Evolutionary conservation across 495 filamentous ascomycete species (phyloP), one percentile per base, ranked within the genome.

Genomic region (Talaromyces stipitatus): DNA sequence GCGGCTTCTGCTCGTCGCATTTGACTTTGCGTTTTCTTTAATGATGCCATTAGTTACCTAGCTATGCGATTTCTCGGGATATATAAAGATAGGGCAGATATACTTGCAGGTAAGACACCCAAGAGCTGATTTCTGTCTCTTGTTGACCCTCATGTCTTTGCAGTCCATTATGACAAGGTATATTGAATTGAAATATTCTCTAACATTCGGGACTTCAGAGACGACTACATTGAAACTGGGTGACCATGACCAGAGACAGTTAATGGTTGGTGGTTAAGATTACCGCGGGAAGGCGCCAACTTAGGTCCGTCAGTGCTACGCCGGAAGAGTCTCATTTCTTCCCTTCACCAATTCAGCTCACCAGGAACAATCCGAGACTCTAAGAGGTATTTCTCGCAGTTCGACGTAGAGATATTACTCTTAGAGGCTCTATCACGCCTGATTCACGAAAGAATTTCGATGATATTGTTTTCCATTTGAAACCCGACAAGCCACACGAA

Each of bases 1-100:
- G 70, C n/a, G 82, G 82, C 27, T 72, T 68, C 10, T 61, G 64
- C 62, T 85, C 82, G 54, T 82, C 82, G 45, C 82, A 85, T 63
- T 84, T 84, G 32, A 85, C 74, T 52, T 69, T 69, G 24, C 82
- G 70, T 18, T 64, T 62, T 53, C 72, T 75, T 26, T 30, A 27
- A 2, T 20, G 22, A 33, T 30, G 29, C 16, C 30, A 10, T 41
- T 45, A 29, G 12, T 33, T 20, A 6, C 27, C 28, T 32, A 18
- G 4, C 4, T 22, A 16, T 14, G 38, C n/a, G 2, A 24, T 11
- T 11, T n/a, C 6, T 48, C 18, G 4, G 14, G 18, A 53, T 30
- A 30, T 20, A 53, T 33, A 26, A 14, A 9, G 20, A 23, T 16
- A 8, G 10, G 43, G 24, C 16, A 14, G 9, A 29, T n/a, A 23